Evolutionary conservation across 2,329 filamentous ascomycete species (phyloP).

Genomic region (Alternaria burnsii): DNA sequence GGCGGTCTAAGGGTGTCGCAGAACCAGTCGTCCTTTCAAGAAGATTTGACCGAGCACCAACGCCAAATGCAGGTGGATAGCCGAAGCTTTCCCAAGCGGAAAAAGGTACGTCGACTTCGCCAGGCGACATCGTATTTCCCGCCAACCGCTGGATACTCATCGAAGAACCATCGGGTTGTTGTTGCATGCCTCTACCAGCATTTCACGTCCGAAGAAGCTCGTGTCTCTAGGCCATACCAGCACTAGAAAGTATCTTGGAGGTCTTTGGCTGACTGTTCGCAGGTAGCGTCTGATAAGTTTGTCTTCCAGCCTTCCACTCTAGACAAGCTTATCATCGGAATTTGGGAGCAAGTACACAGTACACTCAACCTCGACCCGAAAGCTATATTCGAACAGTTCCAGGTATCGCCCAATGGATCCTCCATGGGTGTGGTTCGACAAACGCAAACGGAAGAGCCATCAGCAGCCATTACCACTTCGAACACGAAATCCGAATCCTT

Average conservation of each 20-base stretch:
- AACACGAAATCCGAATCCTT: constrained; percentile 38
- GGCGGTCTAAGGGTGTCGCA: constrained; percentile 42
- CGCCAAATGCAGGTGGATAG: constrained; percentile 45
- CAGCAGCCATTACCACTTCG: constrained; percentile 13
- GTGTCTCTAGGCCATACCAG: background rate
- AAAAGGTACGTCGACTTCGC: constrained; percentile 26
- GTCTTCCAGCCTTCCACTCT: constrained; percentile 58
- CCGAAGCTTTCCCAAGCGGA: constrained; percentile 44
- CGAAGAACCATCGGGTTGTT: background rate
- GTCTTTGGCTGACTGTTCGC: background rate
- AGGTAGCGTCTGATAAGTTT: constrained; percentile 46
- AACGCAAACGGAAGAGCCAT: constrained; percentile 12
- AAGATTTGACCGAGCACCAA: constrained; percentile 44
- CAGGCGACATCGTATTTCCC: background rate
- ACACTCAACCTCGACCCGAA: constrained; percentile 54
- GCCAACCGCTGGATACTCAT: background rate
- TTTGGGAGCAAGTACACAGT: constrained; percentile 60
- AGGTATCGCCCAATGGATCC: constrained; percentile 27
- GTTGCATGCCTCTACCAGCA: background rate
- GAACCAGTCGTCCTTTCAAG: constrained; percentile 30
- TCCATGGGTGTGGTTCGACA: constrained; percentile 24
- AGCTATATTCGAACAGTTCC: constrained; percentile 44
- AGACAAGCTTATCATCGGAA: constrained; percentile 59
- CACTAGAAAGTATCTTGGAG: background rate
- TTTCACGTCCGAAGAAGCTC: background rate